Evolutionary conservation across 495 filamentous ascomycete species (phyloP), one percentile per base, ranked within the genome.

Genomic region (Trichoderma gamsii): DNA sequence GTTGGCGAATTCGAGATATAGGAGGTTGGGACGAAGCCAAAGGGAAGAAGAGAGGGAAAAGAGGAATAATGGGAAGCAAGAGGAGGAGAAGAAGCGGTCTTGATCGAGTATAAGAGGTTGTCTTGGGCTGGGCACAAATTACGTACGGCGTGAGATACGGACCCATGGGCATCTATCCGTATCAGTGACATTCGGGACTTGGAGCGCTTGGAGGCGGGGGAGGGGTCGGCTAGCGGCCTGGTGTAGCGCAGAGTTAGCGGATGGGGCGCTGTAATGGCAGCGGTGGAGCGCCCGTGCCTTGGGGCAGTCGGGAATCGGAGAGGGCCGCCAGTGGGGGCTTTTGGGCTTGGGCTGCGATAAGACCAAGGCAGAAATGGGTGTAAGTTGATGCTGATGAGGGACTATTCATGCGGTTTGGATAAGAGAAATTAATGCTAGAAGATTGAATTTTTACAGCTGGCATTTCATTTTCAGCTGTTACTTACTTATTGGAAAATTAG

Each of bases 51-150:
- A 44, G 15, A 66, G 56, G 11, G 16, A 61, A 9, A 2, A 61
- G 9, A 61, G 23, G 23, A 29, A 32, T 1, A 29, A 18, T 3
- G 2, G 7, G 21, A 5, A 32, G 16, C 8, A 5, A 61, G n/a
- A 61, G 25, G n/a, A 11, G 25, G n/a, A 21, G 13, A 61, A 61
- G 56, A 32, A 32, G 25, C 56, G 56, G 27, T 6, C 56, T 3
- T 32, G 56, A 61, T 61, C 4, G 21, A 4, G 21, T 21, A 52
- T 52, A 23, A 52, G 56, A 61, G 12, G 56, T 18, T 18, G 56
- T 27, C 25, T 61, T 13, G 56, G 49, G 25, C 56, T 61, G 56
- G 56, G 56, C 56, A 61, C 27, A 61, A 35, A 61, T 61, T 61
- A 61, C 56, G 56, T 61, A 61, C 25, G 23, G 2, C 2, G 56